Percentiles rank a stretch among this genome's conserved stretches.
phyloP scores from a whole-genome alignment of 768 basidiomycete genomes.

The Tylopilus sp. region DNA sequence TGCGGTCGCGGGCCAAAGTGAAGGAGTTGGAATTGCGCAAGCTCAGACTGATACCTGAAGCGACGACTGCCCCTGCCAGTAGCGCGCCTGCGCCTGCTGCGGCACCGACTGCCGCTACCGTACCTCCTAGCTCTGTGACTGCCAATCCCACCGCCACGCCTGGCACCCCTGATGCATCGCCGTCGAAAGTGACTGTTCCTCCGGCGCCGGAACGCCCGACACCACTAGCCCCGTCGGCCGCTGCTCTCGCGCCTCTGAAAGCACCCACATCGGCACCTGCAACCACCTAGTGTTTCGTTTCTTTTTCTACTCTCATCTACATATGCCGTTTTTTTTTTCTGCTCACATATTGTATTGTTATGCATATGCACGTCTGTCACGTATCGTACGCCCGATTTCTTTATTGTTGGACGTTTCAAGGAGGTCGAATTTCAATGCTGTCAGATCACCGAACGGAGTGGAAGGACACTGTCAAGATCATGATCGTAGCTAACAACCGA shows the following conservation, averaged over 20 bases:
- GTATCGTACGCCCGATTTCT: neutral
- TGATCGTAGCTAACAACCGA: too few species aligned
- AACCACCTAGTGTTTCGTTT: slow-evolving; percentile 15
- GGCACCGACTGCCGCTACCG: slow-evolving; percentile 10
- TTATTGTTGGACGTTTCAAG: neutral
- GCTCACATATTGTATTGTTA: slow-evolving; percentile 19
- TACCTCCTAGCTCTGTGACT: slow-evolving; percentile 11
- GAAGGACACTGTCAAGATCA: too few species aligned
- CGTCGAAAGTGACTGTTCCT: slow-evolving; percentile 7
- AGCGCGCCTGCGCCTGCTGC: slow-evolving; percentile 17
- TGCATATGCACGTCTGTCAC: neutral
- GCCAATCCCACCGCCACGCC: slow-evolving; percentile 29
- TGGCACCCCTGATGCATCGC: slow-evolving; percentile 28
- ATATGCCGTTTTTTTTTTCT: neutral
- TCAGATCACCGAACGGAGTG: too few species aligned
- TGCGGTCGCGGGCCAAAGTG: slow-evolving; percentile 53
- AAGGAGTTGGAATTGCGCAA: slow-evolving; percentile 65
- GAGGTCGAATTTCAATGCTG: too few species aligned
- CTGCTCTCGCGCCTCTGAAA: slow-evolving; percentile 2
- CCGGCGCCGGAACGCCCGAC: slow-evolving; percentile 14
- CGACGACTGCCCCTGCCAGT: slow-evolving; percentile 26
- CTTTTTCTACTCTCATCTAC: too few species aligned
- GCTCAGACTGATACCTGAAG: slow-evolving; percentile 44
- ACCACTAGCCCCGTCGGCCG: neutral
- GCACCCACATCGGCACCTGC: slow-evolving; percentile 15